A percentile compares a stretch with the other conserved stretches of the same genome.
Conservation (phyloP, 129 eudicot genomes). For the Flaveria bidentis region DNA sequence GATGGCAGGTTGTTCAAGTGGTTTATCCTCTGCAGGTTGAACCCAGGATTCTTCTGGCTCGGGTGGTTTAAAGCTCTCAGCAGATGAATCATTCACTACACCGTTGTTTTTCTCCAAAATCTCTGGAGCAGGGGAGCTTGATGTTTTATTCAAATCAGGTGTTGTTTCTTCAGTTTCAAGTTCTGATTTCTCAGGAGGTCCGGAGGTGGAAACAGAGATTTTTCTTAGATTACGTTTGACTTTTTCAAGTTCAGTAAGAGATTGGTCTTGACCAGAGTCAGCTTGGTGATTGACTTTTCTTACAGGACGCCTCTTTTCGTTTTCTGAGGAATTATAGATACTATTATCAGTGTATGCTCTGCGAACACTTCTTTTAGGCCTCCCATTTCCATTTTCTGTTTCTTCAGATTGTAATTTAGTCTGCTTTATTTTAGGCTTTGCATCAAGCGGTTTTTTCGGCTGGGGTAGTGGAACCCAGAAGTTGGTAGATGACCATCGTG, state of each 20-base stretch:
- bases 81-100: slow-evolving; percentile 28
- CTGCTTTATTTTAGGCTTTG: slow-evolving; percentile 59
- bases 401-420: slow-evolving; percentile 45
- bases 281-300: slow-evolving; percentile 57
- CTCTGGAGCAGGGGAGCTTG: slow-evolving; percentile 33
- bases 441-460: slow-evolving; percentile 42
- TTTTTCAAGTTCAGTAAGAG: slow-evolving; percentile 77
- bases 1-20: slow-evolving; percentile 42
- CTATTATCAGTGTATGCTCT: slow-evolving; percentile 45
- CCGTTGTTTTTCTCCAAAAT: slow-evolving; percentile 18
- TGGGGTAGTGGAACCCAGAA: slow-evolving; percentile 68
- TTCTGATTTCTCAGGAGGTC: slow-evolving; percentile 47
- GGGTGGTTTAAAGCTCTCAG: slow-evolving; percentile 28
- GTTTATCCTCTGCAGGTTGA: slow-evolving; percentile 41
- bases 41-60: slow-evolving; percentile 39
- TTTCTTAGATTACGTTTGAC: slow-evolving; percentile 76
- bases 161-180: slow-evolving; percentile 52
- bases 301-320: slow-evolving; percentile 56
- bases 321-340: slow-evolving; percentile 43
- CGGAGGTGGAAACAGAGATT: slow-evolving; percentile 50
- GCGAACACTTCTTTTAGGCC: slow-evolving; percentile 59
- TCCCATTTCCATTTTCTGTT: slow-evolving; percentile 40
- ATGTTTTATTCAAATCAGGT: slow-evolving; percentile 31
- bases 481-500: slow-evolving; percentile 64
- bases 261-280: slow-evolving; percentile 62